Evolutionary conservation across 2,329 filamentous ascomycete species (phyloP).

Genomic region (Rhynchosporium secalis): DNA sequence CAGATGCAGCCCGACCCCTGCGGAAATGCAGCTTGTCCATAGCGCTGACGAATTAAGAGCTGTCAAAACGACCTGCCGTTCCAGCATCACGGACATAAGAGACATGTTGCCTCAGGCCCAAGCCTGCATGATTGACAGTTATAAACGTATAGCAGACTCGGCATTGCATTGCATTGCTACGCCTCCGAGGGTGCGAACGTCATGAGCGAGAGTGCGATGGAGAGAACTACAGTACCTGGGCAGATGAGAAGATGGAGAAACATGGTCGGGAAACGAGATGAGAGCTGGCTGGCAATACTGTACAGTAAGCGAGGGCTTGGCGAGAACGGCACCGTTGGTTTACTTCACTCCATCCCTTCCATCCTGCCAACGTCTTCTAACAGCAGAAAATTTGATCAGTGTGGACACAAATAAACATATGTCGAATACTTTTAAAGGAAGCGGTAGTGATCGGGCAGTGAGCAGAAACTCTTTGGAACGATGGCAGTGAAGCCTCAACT

Average conservation of each 20-base stretch:
- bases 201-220: too few relatives aligned
- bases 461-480: neutral
- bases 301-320: neutral
- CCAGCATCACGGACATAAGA: neutral
- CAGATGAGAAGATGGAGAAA: too few relatives aligned
- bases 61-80: neutral
- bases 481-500: neutral
- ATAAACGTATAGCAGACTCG: neutral
- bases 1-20: neutral
- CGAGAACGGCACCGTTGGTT: constrained; percentile 17
- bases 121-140: neutral
- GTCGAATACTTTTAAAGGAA: neutral
- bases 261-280: neutral
- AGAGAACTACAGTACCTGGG: too few relatives aligned
- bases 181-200: neutral
- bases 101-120: neutral
- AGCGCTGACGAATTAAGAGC: neutral
- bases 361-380: neutral
- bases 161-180: neutral
- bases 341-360: neutral
- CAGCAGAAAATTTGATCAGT: neutral
- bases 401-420: neutral
- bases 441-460: neutral
- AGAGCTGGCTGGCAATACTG: neutral
- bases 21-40: neutral